Conservation (phyloP, 768 basidiomycete genomes). For the Pleurotus pulmonarius region DNA sequence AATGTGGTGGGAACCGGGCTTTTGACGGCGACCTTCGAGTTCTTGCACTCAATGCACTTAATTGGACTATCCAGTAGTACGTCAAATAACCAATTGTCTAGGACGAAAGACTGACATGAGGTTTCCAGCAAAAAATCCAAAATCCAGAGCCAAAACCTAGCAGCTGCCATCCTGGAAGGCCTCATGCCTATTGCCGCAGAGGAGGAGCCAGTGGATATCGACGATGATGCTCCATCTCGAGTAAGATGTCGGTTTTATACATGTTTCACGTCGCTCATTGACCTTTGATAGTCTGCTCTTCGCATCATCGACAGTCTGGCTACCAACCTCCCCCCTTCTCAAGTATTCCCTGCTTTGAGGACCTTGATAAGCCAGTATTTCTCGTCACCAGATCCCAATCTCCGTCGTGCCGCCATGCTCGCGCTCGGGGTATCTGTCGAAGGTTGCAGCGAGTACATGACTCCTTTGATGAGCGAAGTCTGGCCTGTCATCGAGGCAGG, state of each 20-base stretch:
- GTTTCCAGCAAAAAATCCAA: conserved; percentile 87
- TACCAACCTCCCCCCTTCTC: conserved; percentile 87
- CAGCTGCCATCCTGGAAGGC: conserved; percentile 81
- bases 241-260: conserved; percentile 39
- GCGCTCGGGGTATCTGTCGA: conserved; percentile 95
- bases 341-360: conserved; percentile 93
- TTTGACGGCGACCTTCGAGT: conserved; percentile 81
- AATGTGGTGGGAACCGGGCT: conserved; percentile 72
- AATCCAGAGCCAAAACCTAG: conserved; percentile 82
- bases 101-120: background rate
- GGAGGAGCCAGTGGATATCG: conserved; percentile 88
- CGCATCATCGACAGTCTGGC: conserved; percentile 92
- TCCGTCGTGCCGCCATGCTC: conserved; percentile 91
- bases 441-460: conserved; percentile 97
- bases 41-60: conserved; percentile 87
- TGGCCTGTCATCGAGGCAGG: conserved; percentile 95
- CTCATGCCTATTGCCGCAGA: conserved; percentile 95
- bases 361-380: conserved; percentile 82
- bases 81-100: background rate
- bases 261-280: background rate
- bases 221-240: conserved; percentile 89
- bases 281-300: conserved; percentile 68
- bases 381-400: conserved; percentile 68
- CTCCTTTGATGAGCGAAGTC: conserved; percentile 83
- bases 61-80: conserved; percentile 98